Percentiles rank a stretch among this genome's conserved stretches.
Evolutionary conservation across 129 eudicot genomes (phyloP).

Genomic region (Ambrosia trifida): DNA sequence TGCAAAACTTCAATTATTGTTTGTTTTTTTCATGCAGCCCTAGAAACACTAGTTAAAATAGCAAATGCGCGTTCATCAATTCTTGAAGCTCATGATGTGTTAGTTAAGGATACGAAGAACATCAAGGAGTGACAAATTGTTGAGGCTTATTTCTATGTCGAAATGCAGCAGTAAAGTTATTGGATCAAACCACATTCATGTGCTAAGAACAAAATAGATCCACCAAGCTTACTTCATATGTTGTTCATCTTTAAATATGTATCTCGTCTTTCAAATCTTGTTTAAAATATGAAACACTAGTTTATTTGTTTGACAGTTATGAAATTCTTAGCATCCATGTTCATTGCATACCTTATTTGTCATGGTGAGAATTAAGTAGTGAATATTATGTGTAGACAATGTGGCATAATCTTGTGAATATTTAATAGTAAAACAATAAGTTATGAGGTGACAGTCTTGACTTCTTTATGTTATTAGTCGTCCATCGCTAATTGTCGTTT

Average conservation of each 20-base stretch:
- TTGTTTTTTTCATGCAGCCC: constrained; percentile 48
- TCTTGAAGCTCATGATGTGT: constrained; percentile 55
- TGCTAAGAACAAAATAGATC: background rate
- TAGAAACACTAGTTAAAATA: constrained; percentile 75
- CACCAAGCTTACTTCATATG: background rate
- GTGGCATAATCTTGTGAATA: too few relatives aligned
- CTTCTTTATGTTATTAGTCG: too few relatives aligned
- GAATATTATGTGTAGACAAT: too few relatives aligned
- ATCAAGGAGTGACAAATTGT: constrained; percentile 23
- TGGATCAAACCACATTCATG: constrained; percentile 6
- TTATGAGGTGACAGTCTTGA: too few relatives aligned
- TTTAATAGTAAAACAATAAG: too few relatives aligned
- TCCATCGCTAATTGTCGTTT: too few relatives aligned
- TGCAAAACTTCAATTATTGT: background rate
- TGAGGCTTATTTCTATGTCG: constrained; percentile 2
- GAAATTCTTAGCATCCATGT: background rate
- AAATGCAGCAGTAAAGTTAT: background rate
- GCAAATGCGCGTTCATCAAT: constrained; percentile 71
- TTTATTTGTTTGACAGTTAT: constrained; percentile 7
- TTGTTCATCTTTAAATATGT: background rate
- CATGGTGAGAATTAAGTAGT: too few relatives aligned
- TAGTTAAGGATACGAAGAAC: constrained; percentile 46
- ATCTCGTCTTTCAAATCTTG: background rate
- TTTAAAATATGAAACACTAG: background rate
- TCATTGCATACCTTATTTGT: background rate